Base-by-base conservation (phyloP, 2,329 filamentous ascomycete species). In the Aspergillus texensis region DNA sequence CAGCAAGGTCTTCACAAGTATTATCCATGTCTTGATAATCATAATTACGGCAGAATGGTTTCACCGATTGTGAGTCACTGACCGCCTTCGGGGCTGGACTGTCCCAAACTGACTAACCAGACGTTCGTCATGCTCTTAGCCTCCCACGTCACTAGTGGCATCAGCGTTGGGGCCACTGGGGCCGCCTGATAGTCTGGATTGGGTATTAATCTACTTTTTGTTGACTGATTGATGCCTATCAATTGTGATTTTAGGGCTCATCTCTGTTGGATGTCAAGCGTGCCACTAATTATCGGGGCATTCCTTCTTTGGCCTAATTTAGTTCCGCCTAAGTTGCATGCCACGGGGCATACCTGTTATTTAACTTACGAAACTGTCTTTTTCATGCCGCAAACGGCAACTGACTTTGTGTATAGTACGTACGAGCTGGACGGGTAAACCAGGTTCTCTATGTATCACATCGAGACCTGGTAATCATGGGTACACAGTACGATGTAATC, bases 111-210 rank as follows among this genome's bases (percentile, higher is more conserved):
- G 52, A 39, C 52, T 36, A 54, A 54, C 52, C 52, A 19, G 30
- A 54, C 11, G 52, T 54, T 57, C 54, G 21, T 45, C 30, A 32
- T 34, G 30, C n/a, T 28, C n/a, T 57, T 58, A 41, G 58, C 58
- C 58, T 53, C 45, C 54, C 60, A 62, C 60, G 54, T 61, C 59
- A 60, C 50, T 28, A 21, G 32, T 39, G 52, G 52, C 32, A 55
- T 55, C 52, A 16, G 52, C 52, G 19, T 54, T 34, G 52, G 52
- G 52, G 19, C 50, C 28, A 54, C 48, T 32, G 28, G 26, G 48
- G 48, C 50, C 50, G 50, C 26, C 30, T 6, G 16, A 28, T 14
- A 39, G 32, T 24, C 32, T 55, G n/a, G 32, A 55, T 55, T 55
- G 52, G 52, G 52, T 39, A 55, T 55, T 39, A 55, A 55, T 55